Percentiles rank a stretch among this genome's conserved stretches.
These are phyloP conservation scores for Abrus precatorius DNA, from an alignment of 306 rosid species.

Conservation along the genomic window DNA sequence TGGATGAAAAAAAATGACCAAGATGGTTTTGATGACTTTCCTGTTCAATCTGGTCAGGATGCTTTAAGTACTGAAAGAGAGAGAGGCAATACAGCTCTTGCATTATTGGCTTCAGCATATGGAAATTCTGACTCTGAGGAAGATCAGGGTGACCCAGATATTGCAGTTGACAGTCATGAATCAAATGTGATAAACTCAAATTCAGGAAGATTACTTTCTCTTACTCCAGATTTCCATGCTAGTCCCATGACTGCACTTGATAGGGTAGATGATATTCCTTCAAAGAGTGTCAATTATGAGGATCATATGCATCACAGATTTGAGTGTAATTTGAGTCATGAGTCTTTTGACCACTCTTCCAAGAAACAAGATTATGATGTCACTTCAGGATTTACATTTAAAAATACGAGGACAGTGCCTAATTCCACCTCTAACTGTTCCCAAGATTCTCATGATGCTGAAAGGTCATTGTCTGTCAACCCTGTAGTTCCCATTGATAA, in stretches of 20 bases:
- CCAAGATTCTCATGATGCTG: slow-evolving; percentile 60
- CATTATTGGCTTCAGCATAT: slow-evolving; percentile 85
- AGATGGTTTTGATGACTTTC: slow-evolving; percentile 54
- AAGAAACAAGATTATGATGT: slow-evolving; percentile 56
- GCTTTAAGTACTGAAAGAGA: slow-evolving; percentile 56
- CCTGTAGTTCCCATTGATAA: slow-evolving; percentile 50
- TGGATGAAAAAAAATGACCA: slow-evolving; percentile 54
- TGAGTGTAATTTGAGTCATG: slow-evolving; percentile 49
- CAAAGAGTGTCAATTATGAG: slow-evolving; percentile 28
- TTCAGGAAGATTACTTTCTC: slow-evolving; percentile 62
- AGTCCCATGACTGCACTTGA: slow-evolving; percentile 45
- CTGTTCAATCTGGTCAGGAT: slow-evolving; percentile 57
- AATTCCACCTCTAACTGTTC: slow-evolving; percentile 50
- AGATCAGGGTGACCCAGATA: slow-evolving; percentile 63
- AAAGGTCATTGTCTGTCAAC: slow-evolving; percentile 59
- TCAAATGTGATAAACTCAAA: slow-evolving; percentile 52
- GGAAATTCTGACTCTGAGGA: slow-evolving; percentile 95
- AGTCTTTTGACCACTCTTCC: slow-evolving; percentile 53
- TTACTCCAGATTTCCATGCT: slow-evolving; percentile 50
- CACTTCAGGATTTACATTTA: slow-evolving; percentile 56
- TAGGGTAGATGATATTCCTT: slow-evolving; percentile 47
- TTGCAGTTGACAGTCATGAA: slow-evolving; percentile 55
- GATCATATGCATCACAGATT: slow-evolving; percentile 50
- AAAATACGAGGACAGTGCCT: slow-evolving; percentile 54
- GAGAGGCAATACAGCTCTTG: slow-evolving; percentile 78